Percentiles rank a stretch among this genome's conserved stretches.
Conservation (phyloP, 495 filamentous ascomycete genomes). For the Copromyces sp. region DNA sequence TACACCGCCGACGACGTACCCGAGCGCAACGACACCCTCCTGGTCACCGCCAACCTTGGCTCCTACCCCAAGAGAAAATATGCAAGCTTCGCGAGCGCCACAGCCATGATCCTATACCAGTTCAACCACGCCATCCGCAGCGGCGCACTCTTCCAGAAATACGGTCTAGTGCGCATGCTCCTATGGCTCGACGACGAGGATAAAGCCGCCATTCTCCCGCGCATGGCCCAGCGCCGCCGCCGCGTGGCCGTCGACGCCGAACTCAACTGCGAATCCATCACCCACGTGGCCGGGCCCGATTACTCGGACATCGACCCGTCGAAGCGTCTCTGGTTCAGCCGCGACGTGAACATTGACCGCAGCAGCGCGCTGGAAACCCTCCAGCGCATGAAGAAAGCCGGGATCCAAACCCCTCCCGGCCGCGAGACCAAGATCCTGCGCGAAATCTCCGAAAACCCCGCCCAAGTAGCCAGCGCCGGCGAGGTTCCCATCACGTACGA, state of each 20-base stretch:
- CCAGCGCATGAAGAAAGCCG: constrained; percentile 26
- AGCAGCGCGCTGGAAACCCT: constrained; percentile 17
- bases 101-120: constrained; percentile 35
- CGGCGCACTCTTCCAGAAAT: constrained; percentile 42
- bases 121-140: constrained; percentile 34
- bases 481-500: constrained; percentile 12
- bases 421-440: constrained; percentile 24
- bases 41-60: constrained; percentile 52
- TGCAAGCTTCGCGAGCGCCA: constrained; percentile 27
- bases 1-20: constrained; percentile 17
- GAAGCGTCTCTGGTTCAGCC: constrained; percentile 8
- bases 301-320: not conserved
- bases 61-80: constrained; percentile 29
- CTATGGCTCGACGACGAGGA: constrained; percentile 47
- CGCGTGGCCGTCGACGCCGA: constrained; percentile 49
- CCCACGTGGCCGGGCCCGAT: constrained; percentile 31
- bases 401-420: constrained; percentile 15
- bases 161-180: constrained; percentile 63
- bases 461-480: constrained; percentile 1
- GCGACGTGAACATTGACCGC: constrained; percentile 25
- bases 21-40: constrained; percentile 51
- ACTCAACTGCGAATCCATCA: constrained; percentile 38
- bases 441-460: constrained; percentile 13
- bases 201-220: constrained; percentile 42
- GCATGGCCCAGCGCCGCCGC: constrained; percentile 36